These are phyloP conservation scores for Penicillium silybi DNA, from an alignment of 495 filamentous ascomycete species.

Conservation along the genomic window DNA sequence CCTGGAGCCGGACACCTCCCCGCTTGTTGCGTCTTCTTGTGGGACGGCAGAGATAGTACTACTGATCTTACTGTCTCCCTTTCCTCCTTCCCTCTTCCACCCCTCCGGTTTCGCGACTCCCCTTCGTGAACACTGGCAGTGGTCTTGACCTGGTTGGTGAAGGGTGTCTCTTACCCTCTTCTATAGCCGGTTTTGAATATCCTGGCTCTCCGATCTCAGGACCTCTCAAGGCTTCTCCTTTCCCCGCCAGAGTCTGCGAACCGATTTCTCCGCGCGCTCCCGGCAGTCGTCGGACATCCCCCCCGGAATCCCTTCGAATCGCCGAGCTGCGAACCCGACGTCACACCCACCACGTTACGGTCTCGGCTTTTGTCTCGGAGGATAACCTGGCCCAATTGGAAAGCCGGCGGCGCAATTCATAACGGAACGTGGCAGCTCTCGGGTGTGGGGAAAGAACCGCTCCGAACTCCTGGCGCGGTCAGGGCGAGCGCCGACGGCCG, in stretches of 20 bases:
- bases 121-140: background rate
- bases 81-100: background rate
- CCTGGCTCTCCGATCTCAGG: background rate
- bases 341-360: slow-evolving; percentile 5
- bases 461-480: slow-evolving; percentile 14
- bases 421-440: slow-evolving; percentile 22
- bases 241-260: background rate
- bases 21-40: slow-evolving; percentile 16
- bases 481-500: slow-evolving; percentile 2
- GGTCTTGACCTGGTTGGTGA: background rate
- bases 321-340: background rate
- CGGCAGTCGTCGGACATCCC: background rate
- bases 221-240: background rate
- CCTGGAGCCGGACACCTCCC: slow-evolving; percentile 2
- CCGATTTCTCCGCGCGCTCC: slow-evolving; percentile 1
- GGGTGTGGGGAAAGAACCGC: slow-evolving; percentile 22
- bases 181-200: background rate
- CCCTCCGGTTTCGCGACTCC: slow-evolving; percentile 1
- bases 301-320: slow-evolving; percentile 1
- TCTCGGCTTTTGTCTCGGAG: slow-evolving; percentile 21
- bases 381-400: slow-evolving; percentile 27
- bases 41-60: slow-evolving; percentile 21
- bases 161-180: background rate
- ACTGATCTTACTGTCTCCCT: background rate
- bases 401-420: slow-evolving; percentile 18